Conservation (phyloP, 2,329 filamentous ascomycete species). For the Dactylonectria macrodidyma region DNA sequence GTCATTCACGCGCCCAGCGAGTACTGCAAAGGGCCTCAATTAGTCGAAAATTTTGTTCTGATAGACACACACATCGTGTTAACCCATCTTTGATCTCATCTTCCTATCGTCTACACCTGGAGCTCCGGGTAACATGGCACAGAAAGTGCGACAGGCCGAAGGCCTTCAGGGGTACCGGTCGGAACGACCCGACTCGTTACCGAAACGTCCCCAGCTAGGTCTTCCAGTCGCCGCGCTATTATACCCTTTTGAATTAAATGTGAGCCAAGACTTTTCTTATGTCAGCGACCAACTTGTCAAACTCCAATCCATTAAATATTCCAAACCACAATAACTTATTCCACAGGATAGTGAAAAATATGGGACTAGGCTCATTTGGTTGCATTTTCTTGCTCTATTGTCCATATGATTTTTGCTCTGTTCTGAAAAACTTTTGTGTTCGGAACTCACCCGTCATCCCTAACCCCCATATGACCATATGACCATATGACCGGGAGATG, state of each 20-base stretch:
- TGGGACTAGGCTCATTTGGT: constrained; percentile 14
- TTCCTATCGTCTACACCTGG: too few relatives aligned
- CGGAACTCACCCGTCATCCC: background rate
- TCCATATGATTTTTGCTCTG: constrained; percentile 2
- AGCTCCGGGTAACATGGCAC: too few relatives aligned
- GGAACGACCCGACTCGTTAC: too few relatives aligned
- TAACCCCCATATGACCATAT: constrained; percentile 7
- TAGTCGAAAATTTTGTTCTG: too few relatives aligned
- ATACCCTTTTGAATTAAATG: constrained; percentile 1
- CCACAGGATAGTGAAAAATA: constrained; percentile 17
- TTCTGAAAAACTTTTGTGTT: background rate
- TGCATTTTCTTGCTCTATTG: constrained; percentile 1
- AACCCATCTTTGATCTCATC: too few relatives aligned
- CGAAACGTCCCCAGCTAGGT: too few relatives aligned
- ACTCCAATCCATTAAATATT: constrained; percentile 15
- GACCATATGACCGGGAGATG: too few relatives aligned
- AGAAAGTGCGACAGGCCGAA: too few relatives aligned
- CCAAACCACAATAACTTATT: constrained; percentile 19
- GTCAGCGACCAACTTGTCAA: constrained; percentile 12
- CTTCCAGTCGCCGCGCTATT: background rate
- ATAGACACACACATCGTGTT: too few relatives aligned
- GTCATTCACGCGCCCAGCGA: too few relatives aligned
- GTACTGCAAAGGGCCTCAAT: too few relatives aligned
- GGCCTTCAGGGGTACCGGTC: too few relatives aligned
- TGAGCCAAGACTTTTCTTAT: constrained; percentile 18